These are phyloP conservation scores for Balamuthia mandrillaris DNA, from an alignment of 208 protist genomes.

Conservation along the genomic window DNA sequence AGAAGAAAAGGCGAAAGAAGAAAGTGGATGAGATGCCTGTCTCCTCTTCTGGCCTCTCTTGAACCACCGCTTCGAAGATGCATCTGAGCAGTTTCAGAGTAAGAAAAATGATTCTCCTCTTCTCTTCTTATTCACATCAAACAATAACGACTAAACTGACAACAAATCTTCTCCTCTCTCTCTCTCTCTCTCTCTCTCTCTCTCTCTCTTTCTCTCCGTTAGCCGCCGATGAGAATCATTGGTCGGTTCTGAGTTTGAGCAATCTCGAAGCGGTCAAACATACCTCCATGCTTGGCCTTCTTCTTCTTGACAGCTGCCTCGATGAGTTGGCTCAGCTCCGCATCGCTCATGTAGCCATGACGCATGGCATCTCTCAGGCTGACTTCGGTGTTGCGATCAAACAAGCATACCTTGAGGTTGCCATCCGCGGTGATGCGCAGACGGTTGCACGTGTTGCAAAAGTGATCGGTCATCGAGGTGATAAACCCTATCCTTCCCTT, in stretches of 20 bases:
- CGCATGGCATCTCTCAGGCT: conserved; percentile 68
- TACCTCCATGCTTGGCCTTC: conserved; percentile 70
- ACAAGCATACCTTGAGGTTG: conserved; percentile 79
- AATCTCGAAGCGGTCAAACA: conserved; percentile 68
- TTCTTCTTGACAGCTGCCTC: conserved; percentile 63
- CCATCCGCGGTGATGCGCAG: conserved; percentile 76
- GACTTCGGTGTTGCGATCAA: conserved; percentile 70
- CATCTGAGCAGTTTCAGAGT: too few relatives aligned
- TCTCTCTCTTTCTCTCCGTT: neutral
- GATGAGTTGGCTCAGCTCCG: conserved; percentile 41
- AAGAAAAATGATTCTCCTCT: too few relatives aligned
- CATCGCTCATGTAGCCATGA: neutral
- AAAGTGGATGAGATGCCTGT: too few relatives aligned
- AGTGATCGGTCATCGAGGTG: conserved; percentile 78
- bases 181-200: too few relatives aligned
- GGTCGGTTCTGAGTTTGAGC: conserved; percentile 65
- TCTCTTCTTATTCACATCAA: too few relatives aligned
- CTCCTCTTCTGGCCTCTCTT: too few relatives aligned
- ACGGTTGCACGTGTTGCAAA: conserved; percentile 77
- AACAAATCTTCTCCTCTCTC: too few relatives aligned
- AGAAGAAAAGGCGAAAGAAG: neutral
- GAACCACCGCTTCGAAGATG: too few relatives aligned
- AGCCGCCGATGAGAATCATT: conserved; percentile 81
- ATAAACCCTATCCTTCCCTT: conserved; percentile 73
- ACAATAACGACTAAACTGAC: too few relatives aligned